Evolutionary conservation across 345 rosid species (phyloP), one percentile per base, ranked within the genome.

Genomic region (Eucalyptus viminalis): DNA sequence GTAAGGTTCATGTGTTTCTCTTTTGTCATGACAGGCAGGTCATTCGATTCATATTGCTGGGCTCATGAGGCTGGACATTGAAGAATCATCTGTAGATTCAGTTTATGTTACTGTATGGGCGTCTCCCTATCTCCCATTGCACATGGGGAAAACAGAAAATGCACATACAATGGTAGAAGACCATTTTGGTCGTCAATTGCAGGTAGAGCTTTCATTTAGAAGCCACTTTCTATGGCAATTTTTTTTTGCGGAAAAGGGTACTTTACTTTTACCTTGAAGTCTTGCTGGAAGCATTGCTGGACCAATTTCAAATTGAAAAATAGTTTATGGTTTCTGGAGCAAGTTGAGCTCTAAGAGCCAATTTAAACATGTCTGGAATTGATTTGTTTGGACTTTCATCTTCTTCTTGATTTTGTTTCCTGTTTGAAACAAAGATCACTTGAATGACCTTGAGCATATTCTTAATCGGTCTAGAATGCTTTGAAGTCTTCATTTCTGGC

Each of bases 91-190:
- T 2, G 96, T 92, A 31, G 98, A 97, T 89, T 94, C 99, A 87
- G 12, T 97, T 51, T 97, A 97, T 88, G 93, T 97, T 21, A 95
- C 99, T 6, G 99, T 95, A 80, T 98, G 99, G 99, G 98, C 98
- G 6, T 98, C 98, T 89, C 95, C 98, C 31, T 90, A 90, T 93
- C 93, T 97, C 91, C 99, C 99, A 51, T 93, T 98, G 86, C 98
- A 98, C 87, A 95, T 97, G 99, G 99, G 99, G 89, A 98, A 95
- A 92, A 95, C 96, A 58, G 99, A 97, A 93, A 97, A 94, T 45
- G 97, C 93, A 8, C 86, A 88, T 89, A 92, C 88, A 43, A 94
- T 96, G 92, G 88, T 92, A 11, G 95, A 94, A 87, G 96, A 95
- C 58, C 98, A 97, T 92, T 97, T 98, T 88, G 97, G 99, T 88